These are phyloP conservation scores for Cercis canadensis DNA, from an alignment of 306 rosid genomes.

Conservation along the genomic window DNA sequence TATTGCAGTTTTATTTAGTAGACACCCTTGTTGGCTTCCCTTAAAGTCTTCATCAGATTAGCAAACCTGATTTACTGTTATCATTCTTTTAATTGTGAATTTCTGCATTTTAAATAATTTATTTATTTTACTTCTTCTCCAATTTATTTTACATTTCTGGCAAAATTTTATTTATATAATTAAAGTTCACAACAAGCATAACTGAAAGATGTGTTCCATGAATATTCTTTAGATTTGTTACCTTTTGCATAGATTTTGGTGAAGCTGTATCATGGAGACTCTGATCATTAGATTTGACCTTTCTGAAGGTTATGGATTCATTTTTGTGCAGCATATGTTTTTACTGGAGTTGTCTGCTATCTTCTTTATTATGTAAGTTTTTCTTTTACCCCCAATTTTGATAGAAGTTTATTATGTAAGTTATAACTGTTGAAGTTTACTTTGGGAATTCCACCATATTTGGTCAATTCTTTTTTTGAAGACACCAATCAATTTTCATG, in stretches of 20 bases:
- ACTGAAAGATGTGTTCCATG: slow-evolving; percentile 26
- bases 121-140: no score
- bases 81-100: not conserved
- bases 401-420: slow-evolving; percentile 61
- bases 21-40: no score
- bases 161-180: slow-evolving; percentile 6
- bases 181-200: not conserved
- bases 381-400: no score
- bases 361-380: slow-evolving; percentile 64
- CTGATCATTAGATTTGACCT: slow-evolving; percentile 46
- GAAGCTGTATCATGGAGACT: slow-evolving; percentile 28
- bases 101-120: not conserved
- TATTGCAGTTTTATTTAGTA: no score
- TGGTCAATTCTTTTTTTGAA: slow-evolving; percentile 26
- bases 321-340: slow-evolving; percentile 76
- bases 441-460: slow-evolving; percentile 13
- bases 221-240: slow-evolving; percentile 9
- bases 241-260: slow-evolving; percentile 22
- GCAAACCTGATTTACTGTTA: no score
- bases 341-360: slow-evolving; percentile 86
- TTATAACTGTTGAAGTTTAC: slow-evolving; percentile 34
- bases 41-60: no score
- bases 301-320: slow-evolving; percentile 89
- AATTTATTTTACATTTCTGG: not conserved
- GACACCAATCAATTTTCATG: slow-evolving; percentile 19